phyloP scores from a whole-genome alignment of 2,329 filamentous ascomycete genomes.

The Tolypocladium capitatum region DNA sequence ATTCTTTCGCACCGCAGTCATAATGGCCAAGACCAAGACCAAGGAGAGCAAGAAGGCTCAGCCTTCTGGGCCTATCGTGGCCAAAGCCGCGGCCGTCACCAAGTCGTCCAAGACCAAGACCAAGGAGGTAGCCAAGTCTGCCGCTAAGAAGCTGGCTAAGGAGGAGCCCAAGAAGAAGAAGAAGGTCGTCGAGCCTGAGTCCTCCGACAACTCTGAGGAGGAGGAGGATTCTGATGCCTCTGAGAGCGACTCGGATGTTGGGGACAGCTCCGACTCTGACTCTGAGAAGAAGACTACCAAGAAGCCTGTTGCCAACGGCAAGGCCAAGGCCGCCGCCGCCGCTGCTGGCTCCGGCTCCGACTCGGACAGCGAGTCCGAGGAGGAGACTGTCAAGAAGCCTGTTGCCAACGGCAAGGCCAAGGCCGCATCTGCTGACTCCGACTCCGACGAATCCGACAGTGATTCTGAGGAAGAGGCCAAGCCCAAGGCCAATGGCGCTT shows the following conservation, averaged over 20 bases:
- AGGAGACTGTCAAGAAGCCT: constrained; percentile 13
- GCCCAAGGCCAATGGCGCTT: constrained; percentile 6
- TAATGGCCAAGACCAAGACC: constrained; percentile 56
- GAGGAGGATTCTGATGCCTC: constrained; percentile 21
- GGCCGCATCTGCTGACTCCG: constrained; percentile 18
- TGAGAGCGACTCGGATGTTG: constrained; percentile 15
- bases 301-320: constrained; percentile 20
- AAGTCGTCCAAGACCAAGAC: constrained; percentile 52
- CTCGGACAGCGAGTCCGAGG: constrained; percentile 20
- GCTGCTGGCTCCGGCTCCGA: constrained; percentile 15
- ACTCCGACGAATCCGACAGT: constrained; percentile 25
- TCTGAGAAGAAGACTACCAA: constrained; percentile 16
- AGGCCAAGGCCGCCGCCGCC: constrained; percentile 9
- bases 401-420: constrained; percentile 13
- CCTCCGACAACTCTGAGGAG: constrained; percentile 20
- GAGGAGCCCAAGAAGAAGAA: constrained; percentile 37
- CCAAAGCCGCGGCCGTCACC: constrained; percentile 54
- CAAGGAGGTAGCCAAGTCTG: constrained; percentile 51
- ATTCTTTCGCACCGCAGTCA: constrained; percentile 14
- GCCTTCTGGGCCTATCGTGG: constrained; percentile 35
- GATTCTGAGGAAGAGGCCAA: constrained; percentile 23
- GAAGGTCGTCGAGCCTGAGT: constrained; percentile 29
- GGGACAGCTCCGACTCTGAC: constrained; percentile 6
- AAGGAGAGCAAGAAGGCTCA: constrained; percentile 39
- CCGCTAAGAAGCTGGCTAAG: constrained; percentile 33